Base-by-base conservation (phyloP, 495 filamentous ascomycete genomes). In the Glarea lozoyensis region DNA sequence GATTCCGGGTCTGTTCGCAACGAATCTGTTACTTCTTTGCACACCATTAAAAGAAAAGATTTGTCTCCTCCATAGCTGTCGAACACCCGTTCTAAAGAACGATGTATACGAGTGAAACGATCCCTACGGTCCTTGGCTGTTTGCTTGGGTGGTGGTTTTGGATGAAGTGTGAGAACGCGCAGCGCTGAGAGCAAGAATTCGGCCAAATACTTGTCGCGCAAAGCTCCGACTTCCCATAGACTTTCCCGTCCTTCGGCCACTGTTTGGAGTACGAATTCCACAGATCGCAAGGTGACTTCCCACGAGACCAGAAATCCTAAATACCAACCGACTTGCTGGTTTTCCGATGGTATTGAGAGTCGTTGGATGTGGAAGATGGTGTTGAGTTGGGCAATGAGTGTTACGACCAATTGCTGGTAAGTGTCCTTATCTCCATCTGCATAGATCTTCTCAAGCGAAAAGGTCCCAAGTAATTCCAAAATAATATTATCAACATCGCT, bases 401-500 rank as follows among this genome's bases (percentile, higher is more conserved):
- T 35, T 9, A 57, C 52, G 22, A 62, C 54, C 31, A 60, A 36
- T 16, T 52, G 37, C 36, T 62, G 60, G 48, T 62, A 60, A 1
- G 45, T 40, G 20, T 52, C 49, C 29, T 46, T 50, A 36, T 53
- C 39, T 15, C 31, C 36, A 7, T 56, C 47, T 0, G 57, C 50
- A 39, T 65, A 65, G 2, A 65, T 57, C 42, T 54, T 62, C 20
- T 65, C 62, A 17, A 65, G 48, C 12, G 60, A 58, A 43, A 65
- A 65, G 10, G 49, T 50, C 22, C 62, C 62, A 6, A 65, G 50
- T 15, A 65, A 49, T 39, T 63, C 59, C 7, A 63, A 34, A 10
- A 65, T 43, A 22, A 65, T 58, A 39, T 59, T 54, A 43, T 65
- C 60, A 29, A 63, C 40, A 38, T 65, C 60, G 42, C 62, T 61